These are phyloP conservation scores for Fusarium sp. DNA, from an alignment of 2,329 filamentous ascomycete species.

Conservation along the genomic window DNA sequence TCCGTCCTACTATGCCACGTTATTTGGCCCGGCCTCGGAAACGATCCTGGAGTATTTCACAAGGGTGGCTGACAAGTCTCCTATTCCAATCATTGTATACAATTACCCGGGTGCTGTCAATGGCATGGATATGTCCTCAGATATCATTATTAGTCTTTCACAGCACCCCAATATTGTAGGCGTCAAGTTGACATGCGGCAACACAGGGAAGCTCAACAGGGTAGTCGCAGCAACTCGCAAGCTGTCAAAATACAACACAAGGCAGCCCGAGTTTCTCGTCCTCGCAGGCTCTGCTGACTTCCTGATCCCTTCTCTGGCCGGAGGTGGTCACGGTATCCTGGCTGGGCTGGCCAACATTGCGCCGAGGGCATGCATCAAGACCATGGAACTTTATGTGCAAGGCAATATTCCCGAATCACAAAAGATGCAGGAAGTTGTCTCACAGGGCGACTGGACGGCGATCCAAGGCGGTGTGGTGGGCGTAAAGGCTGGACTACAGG, in stretches of 20 bases:
- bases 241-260: constrained; percentile 31
- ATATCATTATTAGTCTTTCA: constrained; percentile 70
- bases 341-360: constrained; percentile 79
- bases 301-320: constrained; percentile 75
- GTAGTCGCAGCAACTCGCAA: constrained; percentile 70
- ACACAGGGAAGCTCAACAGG: constrained; percentile 77
- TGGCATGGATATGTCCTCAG: constrained; percentile 74
- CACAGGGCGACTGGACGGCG: constrained; percentile 78
- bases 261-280: constrained; percentile 69
- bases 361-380: constrained; percentile 73
- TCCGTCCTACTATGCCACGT: constrained; percentile 79
- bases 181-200: constrained; percentile 78
- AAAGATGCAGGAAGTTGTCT: constrained; percentile 73
- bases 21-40: constrained; percentile 66
- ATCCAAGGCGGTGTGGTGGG: constrained; percentile 79
- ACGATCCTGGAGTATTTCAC: constrained; percentile 76
- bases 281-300: constrained; percentile 82
- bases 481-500: constrained; percentile 75
- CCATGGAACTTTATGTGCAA: constrained; percentile 70
- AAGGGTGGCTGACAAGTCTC: constrained; percentile 72
- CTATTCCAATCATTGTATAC: constrained; percentile 76
- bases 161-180: constrained; percentile 75
- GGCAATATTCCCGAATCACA: constrained; percentile 72
- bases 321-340: constrained; percentile 78
- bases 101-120: constrained; percentile 75